These are phyloP conservation scores for Guadua angustifolia DNA, from an alignment of 176 grass and related monocot genomes.

Conservation along the genomic window DNA sequence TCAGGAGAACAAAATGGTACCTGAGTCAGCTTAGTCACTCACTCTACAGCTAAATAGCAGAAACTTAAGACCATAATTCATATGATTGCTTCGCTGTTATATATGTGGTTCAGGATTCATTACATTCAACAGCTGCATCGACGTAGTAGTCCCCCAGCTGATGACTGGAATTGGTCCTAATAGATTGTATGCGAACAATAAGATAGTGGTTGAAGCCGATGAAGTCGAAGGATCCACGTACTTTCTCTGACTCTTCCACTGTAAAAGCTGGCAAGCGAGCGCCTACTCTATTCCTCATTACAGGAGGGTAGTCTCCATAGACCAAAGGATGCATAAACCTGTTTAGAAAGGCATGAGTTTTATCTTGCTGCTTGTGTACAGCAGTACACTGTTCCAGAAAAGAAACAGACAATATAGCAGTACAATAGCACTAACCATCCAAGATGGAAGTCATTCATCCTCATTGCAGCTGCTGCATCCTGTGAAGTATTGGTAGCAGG, in stretches of 20 bases:
- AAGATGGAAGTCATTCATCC: conserved; percentile 79
- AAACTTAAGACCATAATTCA: not conserved
- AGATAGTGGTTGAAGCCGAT: conserved; percentile 76
- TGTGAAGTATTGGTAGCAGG: conserved; percentile 33
- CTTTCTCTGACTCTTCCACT: conserved; percentile 45
- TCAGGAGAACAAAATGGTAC: not conserved
- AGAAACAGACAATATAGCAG: not conserved
- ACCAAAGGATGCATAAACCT: conserved; percentile 78
- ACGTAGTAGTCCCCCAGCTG: conserved; percentile 51
- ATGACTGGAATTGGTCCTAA: not conserved
- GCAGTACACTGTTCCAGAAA: too few species aligned
- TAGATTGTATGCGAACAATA: conserved; percentile 9
- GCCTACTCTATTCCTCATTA: conserved; percentile 63
- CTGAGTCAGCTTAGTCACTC: not conserved
- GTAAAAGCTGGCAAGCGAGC: conserved; percentile 51
- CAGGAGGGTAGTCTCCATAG: conserved; percentile 65
- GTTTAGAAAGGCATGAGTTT: not conserved
- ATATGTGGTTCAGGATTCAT: not conserved
- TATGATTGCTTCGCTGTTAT: not conserved
- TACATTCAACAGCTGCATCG: conserved; percentile 50
- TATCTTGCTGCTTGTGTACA: not conserved
- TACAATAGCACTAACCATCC: conserved; percentile 61
- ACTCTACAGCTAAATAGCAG: not conserved
- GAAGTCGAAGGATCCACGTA: conserved; percentile 72
- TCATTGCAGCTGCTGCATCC: conserved; percentile 61